phyloP scores from a whole-genome alignment of 2,329 filamentous ascomycete genomes.

The Aspergillus eucalypticola region DNA sequence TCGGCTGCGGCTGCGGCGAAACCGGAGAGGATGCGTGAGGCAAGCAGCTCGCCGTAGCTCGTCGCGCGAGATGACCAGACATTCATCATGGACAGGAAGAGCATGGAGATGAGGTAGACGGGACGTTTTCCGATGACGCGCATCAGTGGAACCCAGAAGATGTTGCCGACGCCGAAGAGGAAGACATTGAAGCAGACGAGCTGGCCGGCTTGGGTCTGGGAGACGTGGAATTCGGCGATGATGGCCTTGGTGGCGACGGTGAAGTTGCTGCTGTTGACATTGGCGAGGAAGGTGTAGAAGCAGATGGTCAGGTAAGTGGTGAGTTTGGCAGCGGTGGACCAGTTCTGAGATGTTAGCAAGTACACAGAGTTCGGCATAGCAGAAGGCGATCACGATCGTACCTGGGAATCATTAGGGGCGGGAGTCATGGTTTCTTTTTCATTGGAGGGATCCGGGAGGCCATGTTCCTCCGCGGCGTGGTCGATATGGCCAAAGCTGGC shows the following conservation, averaged over 20 bases:
- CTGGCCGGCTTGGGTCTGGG: slow-evolving; percentile 25
- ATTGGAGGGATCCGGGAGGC: not conserved
- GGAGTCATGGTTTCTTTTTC: not conserved
- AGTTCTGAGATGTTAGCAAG: slow-evolving; percentile 19
- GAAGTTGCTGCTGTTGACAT: slow-evolving; percentile 42
- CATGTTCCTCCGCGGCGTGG: slow-evolving; percentile 6
- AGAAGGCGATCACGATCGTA: not conserved
- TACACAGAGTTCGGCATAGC: not conserved
- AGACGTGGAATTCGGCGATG: slow-evolving; percentile 30
- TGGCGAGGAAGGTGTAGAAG: slow-evolving; percentile 43
- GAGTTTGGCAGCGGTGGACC: slow-evolving; percentile 21
- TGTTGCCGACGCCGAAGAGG: slow-evolving; percentile 27
- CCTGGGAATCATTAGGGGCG: slow-evolving; percentile 24
- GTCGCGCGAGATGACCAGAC: slow-evolving; percentile 36
- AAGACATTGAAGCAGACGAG: slow-evolving; percentile 31
- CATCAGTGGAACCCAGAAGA: slow-evolving; percentile 30
- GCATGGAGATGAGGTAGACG: slow-evolving; percentile 38
- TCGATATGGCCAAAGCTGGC: slow-evolving; percentile 7
- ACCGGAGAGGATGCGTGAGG: slow-evolving; percentile 30
- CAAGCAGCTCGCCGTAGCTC: slow-evolving; percentile 27
- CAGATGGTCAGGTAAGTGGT: slow-evolving; percentile 39
- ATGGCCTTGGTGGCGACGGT: slow-evolving; percentile 39
- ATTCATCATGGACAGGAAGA: slow-evolving; percentile 35
- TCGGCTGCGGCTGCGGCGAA: slow-evolving; percentile 35
- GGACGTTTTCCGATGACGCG: slow-evolving; percentile 38